These are phyloP conservation scores for Picochlorum sp. DNA, from an alignment of 139 green algal species.

Conservation along the genomic window DNA sequence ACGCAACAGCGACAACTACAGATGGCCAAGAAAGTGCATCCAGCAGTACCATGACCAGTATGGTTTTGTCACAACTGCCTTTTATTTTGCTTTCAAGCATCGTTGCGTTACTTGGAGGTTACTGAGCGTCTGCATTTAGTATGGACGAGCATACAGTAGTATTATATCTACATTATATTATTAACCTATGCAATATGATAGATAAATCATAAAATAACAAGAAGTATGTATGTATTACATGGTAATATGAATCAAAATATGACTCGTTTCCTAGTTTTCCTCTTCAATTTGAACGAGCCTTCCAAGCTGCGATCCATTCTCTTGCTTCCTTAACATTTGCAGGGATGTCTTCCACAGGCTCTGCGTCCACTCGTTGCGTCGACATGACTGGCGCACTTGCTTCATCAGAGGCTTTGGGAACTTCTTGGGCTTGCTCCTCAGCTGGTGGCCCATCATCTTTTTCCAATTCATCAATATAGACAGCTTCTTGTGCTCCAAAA, in stretches of 20 bases:
- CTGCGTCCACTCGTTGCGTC: neutral
- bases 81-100: too few relatives aligned
- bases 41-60: too few relatives aligned
- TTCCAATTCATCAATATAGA: slow-evolving; percentile 3
- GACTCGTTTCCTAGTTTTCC: neutral
- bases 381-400: neutral
- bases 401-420: neutral
- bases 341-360: slow-evolving; percentile 6
- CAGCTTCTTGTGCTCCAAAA: slow-evolving; percentile 1
- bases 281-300: slow-evolving; percentile 1
- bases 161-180: too few relatives aligned
- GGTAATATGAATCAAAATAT: neutral
- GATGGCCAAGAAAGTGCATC: too few relatives aligned
- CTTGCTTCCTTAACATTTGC: slow-evolving; percentile 31
- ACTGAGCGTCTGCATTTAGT: too few relatives aligned
- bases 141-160: too few relatives aligned
- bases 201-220: too few relatives aligned
- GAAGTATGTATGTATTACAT: too few relatives aligned
- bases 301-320: slow-evolving; percentile 33
- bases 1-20: too few relatives aligned
- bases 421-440: neutral
- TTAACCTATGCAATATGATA: too few relatives aligned
- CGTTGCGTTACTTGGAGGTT: too few relatives aligned
- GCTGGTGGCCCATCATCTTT: slow-evolving; percentile 19
- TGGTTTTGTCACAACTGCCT: too few relatives aligned